Percentiles rank a stretch among this genome's conserved stretches.
Evolutionary conservation across 83 land plant species (phyloP).

Genomic region (Thuja plicata): DNA sequence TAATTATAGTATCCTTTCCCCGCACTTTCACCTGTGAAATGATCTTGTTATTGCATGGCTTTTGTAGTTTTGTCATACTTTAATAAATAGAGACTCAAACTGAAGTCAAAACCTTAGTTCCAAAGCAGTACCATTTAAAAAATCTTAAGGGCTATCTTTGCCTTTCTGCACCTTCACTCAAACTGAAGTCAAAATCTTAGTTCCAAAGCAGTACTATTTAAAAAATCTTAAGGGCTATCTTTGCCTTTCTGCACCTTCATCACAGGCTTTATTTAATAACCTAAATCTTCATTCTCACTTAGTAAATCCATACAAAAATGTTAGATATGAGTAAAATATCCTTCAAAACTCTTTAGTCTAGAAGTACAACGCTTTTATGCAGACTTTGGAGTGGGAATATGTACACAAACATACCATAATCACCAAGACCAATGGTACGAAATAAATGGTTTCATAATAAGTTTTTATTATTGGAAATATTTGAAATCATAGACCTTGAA

Average conservation of each 20-base stretch:
- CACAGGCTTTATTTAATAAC: not conserved
- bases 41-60: not conserved
- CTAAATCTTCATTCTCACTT: not conserved
- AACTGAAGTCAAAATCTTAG: not conserved
- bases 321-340: not conserved
- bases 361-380: not conserved
- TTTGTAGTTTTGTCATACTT: not conserved
- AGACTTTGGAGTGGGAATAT: not conserved
- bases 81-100: not conserved
- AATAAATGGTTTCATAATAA: not conserved
- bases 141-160: not conserved
- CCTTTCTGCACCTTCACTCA: not conserved
- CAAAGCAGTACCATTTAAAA: not conserved
- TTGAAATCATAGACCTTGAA: not conserved
- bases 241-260: not conserved
- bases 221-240: not conserved
- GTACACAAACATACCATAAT: not conserved
- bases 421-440: not conserved
- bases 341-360: not conserved
- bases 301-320: not conserved
- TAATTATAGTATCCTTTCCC: conserved; percentile 43
- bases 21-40: conserved; percentile 25
- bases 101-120: not conserved
- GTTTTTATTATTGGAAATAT: not conserved
- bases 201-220: not conserved